These are phyloP conservation scores for Leccinum olivaceoglutinosum DNA, from an alignment of 1,284 basidiomycete genomes.

Conservation along the genomic window DNA sequence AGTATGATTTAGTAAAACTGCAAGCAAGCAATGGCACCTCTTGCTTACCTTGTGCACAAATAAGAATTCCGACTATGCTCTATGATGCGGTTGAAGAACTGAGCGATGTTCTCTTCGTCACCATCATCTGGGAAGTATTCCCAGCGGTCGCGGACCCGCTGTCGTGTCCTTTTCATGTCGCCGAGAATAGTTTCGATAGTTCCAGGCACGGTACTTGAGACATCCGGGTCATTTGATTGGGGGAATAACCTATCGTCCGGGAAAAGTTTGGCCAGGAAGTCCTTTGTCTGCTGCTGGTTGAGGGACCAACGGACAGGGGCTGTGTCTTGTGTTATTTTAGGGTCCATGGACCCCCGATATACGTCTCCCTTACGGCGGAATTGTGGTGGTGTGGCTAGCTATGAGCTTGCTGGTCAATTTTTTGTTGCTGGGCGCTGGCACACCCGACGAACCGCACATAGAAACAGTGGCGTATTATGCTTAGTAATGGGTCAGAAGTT, in stretches of 20 bases:
- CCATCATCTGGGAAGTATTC: not conserved
- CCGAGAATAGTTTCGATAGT: not conserved
- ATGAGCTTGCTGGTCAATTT: not conserved
- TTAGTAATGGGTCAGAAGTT: not conserved
- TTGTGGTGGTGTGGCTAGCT: not conserved
- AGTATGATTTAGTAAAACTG: not conserved
- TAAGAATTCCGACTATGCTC: not conserved
- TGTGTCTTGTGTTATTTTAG: not conserved
- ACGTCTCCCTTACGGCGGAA: not conserved
- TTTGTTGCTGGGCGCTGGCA: not conserved
- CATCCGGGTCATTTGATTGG: not conserved
- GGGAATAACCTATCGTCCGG: not conserved
- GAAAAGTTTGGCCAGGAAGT: not conserved
- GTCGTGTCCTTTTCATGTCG: not conserved
- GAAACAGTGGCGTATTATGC: not conserved
- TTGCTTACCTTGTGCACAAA: not conserved
- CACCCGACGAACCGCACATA: not conserved
- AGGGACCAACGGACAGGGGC: not conserved
- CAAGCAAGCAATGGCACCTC: not conserved
- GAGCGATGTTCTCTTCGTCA: not conserved
- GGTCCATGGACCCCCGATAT: not conserved
- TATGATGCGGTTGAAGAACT: not conserved
- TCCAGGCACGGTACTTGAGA: not conserved
- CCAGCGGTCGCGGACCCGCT: not conserved
- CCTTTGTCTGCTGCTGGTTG: not conserved